Evolutionary conservation across 2,329 filamentous ascomycete genomes (phyloP), one percentile per base, ranked within the genome.

Genomic region (Macrophomina pseudophaseolina): DNA sequence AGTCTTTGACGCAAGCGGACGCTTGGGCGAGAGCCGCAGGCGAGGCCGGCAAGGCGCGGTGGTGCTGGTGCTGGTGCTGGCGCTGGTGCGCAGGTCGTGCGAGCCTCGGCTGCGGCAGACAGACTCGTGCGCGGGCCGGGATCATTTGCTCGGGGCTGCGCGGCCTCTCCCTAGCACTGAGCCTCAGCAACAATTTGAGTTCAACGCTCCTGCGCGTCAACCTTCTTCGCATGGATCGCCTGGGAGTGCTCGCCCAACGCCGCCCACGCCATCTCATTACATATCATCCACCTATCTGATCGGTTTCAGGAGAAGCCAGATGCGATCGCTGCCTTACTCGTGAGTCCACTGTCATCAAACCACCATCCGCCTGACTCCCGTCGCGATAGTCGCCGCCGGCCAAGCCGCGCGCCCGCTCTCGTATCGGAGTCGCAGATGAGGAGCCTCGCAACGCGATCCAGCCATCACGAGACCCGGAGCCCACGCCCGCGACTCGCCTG

Each of bases 221-320:
- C 56, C 56, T 60, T 60, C 56, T 60, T 60, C 56, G 56, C 56
- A 60, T 60, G 56, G 56, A 60, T 48, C 56, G 56, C 56, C 56
- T 46, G 18, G 54, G 18, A 32, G 54, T n/a, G 54, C 54, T 46
- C 54, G 54, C 54, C 54, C 38, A 44, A 44, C 54, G 44, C 18
- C 53, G 38, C 42, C 53, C 53, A 58, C 53, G 53, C 53, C 54
- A 59, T 59, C 40, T 60, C 56, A 60, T 46, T 58, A 58, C 54
- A 58, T 32, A 30, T 42, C 56, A 60, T 46, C 40, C 56, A 40
- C 23, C 56, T 30, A 60, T 60, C 56, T 60, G 30, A 60, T 60
- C 56, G 56, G 56, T 60, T 60, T 60, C 56, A 60, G 56, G 56
- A 60, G 56, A 54, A 54, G 40, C 35, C 35, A 59, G 54, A 60